Base-by-base conservation (phyloP, 2,329 filamentous ascomycete genomes). In the Xylariaceae sp. region DNA sequence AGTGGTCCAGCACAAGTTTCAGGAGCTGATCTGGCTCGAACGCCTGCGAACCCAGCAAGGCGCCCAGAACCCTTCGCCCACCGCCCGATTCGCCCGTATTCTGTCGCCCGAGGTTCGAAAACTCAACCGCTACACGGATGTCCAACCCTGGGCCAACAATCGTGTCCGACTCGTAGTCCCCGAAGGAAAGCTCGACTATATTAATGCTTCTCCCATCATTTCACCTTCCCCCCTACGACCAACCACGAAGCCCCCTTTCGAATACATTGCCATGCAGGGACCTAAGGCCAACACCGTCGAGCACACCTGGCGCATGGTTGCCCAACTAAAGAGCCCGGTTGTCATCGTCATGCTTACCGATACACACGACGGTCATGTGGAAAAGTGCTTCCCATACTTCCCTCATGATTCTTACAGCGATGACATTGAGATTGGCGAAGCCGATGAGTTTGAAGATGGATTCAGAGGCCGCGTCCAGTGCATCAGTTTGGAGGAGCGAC, bases 331-430 rank as follows among this genome's bases (percentile, higher is more conserved):
- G 22, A 84, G 85, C 43, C 83, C 87, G 2, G 90, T 84, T 1
- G 89, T 97, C 53, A 86, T 97, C 49, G 86, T 97, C 53, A 96
- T 97, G 89, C 81, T 99, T 58, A 99, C 92, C 2, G 89, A 91
- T 68, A 92, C 90, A 22, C 80, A 88, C 66, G 92, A 97, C 71
- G 78, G 80, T 30, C 80, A 82, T 54, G 76, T 81, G 64, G 84
- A 95, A 70, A 96, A 96, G 71, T 97, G 92, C 71, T 89, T 82
- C 61, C 88, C 86, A 42, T 99, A 99, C 71, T 96, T 92, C 61
- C 92, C 92, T 0, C 70, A 77, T 50, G 71, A 74, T 40, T 68
- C 77, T 15, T 78, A 81, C 3, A 74, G 80, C 9, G 70, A 78
- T 4, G 76, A 76, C 0, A 78, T 77, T 65, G 70, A 74, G 46